phyloP scores from a whole-genome alignment of 495 filamentous ascomycete genomes.

The Cryomyces antarcticus region DNA sequence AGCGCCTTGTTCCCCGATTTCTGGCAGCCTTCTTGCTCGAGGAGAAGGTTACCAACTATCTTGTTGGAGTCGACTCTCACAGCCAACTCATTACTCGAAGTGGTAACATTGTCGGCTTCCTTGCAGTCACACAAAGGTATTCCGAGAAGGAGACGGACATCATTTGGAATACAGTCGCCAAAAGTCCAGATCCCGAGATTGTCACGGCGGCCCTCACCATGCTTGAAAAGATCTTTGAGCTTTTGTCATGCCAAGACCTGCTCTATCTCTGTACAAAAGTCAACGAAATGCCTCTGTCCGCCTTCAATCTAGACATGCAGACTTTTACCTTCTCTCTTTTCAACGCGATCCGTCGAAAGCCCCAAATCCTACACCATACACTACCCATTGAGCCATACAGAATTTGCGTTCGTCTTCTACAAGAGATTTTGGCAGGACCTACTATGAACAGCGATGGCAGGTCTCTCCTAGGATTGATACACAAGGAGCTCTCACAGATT shows the following conservation, averaged over 20 bases:
- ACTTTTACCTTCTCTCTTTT: constrained; percentile 1
- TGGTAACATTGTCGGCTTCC: constrained; percentile 68
- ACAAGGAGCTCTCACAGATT: neutral
- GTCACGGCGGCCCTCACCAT: constrained; percentile 61
- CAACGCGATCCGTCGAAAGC: neutral
- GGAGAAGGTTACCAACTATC: constrained; percentile 56
- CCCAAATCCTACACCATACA: neutral
- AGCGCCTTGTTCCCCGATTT: constrained; percentile 37
- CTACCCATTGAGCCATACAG: neutral
- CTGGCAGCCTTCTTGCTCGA: constrained; percentile 45
- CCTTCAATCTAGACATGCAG: constrained; percentile 34
- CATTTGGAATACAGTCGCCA: constrained; percentile 67
- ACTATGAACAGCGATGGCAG: neutral
- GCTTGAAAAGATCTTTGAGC: constrained; percentile 41
- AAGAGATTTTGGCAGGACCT: neutral
- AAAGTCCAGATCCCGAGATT: constrained; percentile 68
- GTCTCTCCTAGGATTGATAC: neutral
- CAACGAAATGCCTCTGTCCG: constrained; percentile 40
- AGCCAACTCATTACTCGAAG: constrained; percentile 68
- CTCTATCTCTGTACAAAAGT: constrained; percentile 61
- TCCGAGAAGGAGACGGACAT: constrained; percentile 50
- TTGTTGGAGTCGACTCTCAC: constrained; percentile 81
- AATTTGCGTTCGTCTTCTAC: neutral
- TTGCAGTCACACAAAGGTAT: constrained; percentile 65
- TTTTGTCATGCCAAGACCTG: constrained; percentile 34